phyloP scores from a whole-genome alignment of 2,329 filamentous ascomycete species.

The Corniculantispora saksenae region DNA sequence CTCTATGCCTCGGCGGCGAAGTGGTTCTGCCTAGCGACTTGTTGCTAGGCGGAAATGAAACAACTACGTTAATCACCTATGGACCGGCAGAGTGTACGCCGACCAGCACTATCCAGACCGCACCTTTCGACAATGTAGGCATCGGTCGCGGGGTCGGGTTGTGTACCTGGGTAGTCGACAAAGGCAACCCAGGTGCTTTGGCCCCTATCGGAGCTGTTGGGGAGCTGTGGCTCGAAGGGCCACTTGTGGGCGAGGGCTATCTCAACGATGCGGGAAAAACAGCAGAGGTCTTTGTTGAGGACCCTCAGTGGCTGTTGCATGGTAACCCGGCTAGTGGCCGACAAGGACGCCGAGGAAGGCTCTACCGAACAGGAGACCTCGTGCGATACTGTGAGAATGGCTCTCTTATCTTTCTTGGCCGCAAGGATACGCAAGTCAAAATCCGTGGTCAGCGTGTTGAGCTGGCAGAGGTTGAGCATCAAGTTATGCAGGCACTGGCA shows the following conservation, averaged over 20 bases:
- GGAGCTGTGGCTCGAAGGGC: slow-evolving; percentile 42
- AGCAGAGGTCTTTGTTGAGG: slow-evolving; percentile 43
- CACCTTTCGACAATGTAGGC: too few species aligned
- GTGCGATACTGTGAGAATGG: slow-evolving; percentile 44
- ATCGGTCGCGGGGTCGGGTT: slow-evolving; percentile 18
- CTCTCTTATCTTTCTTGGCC: slow-evolving; percentile 46
- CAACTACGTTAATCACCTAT: neutral
- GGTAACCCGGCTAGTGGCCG: too few species aligned
- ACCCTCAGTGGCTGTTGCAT: slow-evolving; percentile 35
- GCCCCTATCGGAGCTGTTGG: slow-evolving; percentile 34
- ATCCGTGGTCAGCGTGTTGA: slow-evolving; percentile 60
- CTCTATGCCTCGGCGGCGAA: too few species aligned
- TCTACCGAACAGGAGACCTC: slow-evolving; percentile 54
- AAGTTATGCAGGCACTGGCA: neutral
- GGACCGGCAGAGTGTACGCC: neutral
- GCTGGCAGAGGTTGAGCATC: slow-evolving; percentile 36
- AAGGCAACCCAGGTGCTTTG: slow-evolving; percentile 29
- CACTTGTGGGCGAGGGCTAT: slow-evolving; percentile 51
- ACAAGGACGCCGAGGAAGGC: neutral
- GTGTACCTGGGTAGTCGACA: slow-evolving; percentile 34
- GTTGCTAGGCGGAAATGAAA: too few species aligned
- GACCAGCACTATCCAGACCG: neutral
- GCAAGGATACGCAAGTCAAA: slow-evolving; percentile 62
- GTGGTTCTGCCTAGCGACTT: too few species aligned
- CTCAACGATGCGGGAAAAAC: slow-evolving; percentile 49